phyloP scores from a whole-genome alignment of 495 filamentous ascomycete species.

The Aspergillus diversus region DNA sequence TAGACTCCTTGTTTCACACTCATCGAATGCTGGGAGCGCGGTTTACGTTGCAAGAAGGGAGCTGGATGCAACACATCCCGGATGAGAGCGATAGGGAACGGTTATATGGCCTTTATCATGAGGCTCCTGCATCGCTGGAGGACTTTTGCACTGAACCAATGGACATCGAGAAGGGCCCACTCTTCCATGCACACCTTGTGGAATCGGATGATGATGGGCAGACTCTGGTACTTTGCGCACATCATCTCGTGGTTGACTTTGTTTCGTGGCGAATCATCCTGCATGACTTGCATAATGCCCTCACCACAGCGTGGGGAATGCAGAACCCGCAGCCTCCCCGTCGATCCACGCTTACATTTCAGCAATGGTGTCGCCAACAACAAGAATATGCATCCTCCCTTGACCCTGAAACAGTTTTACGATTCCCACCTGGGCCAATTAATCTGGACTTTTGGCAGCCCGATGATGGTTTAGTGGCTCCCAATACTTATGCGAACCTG shows the following conservation, averaged over 20 bases:
- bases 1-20: not conserved
- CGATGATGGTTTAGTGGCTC: not conserved
- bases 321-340: not conserved
- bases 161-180: conserved; percentile 6
- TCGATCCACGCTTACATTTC: conserved; percentile 9
- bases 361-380: conserved; percentile 15
- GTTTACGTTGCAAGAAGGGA: not conserved
- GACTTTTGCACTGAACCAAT: conserved; percentile 14
- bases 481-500: conserved; percentile 6
- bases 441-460: conserved; percentile 11
- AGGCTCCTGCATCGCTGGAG: not conserved
- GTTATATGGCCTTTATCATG: conserved; percentile 2
- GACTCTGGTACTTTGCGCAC: conserved; percentile 12
- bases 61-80: conserved; percentile 8
- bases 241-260: conserved; percentile 14
- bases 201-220: not conserved
- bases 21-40: conserved; percentile 7
- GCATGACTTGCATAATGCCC: conserved; percentile 11
- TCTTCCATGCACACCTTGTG: conserved; percentile 12
- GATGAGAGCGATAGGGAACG: not conserved
- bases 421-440: conserved; percentile 9
- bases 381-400: conserved; percentile 6
- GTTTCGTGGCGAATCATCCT: conserved; percentile 14
- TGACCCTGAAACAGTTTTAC: conserved; percentile 3
- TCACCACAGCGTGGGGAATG: not conserved